phyloP scores from a whole-genome alignment of 371 early-diverging fungal genomes.

The Saksenaea oblongispora region DNA sequence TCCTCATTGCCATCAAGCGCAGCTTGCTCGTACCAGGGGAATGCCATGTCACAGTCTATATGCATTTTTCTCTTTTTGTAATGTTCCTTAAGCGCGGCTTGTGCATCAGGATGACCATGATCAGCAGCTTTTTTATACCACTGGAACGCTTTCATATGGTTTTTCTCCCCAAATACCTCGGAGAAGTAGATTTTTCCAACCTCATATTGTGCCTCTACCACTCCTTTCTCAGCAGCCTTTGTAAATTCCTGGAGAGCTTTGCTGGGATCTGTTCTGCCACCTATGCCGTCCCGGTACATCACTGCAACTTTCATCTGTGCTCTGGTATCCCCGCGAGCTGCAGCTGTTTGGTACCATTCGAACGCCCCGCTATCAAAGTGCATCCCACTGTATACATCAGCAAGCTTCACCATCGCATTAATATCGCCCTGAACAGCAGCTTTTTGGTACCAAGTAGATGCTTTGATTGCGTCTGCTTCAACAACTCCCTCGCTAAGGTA shows the following conservation, averaged over 20 bases:
- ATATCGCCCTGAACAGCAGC: slow-evolving; percentile 29
- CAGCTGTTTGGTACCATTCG: slow-evolving; percentile 31
- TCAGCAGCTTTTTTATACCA: too few species aligned
- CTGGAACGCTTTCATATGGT: too few species aligned
- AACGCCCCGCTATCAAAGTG: slow-evolving; percentile 22
- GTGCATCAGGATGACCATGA: too few species aligned
- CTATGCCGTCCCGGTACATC: background rate
- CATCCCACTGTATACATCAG: too few species aligned
- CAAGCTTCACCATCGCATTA: slow-evolving; percentile 18
- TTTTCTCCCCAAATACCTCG: too few species aligned
- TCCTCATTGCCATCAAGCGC: too few species aligned
- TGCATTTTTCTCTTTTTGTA: too few species aligned
- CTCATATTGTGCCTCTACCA: slow-evolving; percentile 50
- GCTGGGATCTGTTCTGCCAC: too few species aligned
- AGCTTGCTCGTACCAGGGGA: too few species aligned
- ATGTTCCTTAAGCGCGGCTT: too few species aligned
- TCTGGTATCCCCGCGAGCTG: slow-evolving; percentile 29
- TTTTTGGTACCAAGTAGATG: slow-evolving; percentile 32
- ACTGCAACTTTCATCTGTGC: slow-evolving; percentile 19
- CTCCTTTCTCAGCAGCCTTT: slow-evolving; percentile 9
- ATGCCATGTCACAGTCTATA: too few species aligned
- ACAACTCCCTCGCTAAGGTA: slow-evolving; percentile 39
- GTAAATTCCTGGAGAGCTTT: too few species aligned
- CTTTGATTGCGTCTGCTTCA: slow-evolving; percentile 18
- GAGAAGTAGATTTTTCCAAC: slow-evolving; percentile 20